Percentiles rank a stretch among this genome's conserved stretches.
Conservation (phyloP, 805 yeast genomes). For the Metschnikowia gelsemii region DNA sequence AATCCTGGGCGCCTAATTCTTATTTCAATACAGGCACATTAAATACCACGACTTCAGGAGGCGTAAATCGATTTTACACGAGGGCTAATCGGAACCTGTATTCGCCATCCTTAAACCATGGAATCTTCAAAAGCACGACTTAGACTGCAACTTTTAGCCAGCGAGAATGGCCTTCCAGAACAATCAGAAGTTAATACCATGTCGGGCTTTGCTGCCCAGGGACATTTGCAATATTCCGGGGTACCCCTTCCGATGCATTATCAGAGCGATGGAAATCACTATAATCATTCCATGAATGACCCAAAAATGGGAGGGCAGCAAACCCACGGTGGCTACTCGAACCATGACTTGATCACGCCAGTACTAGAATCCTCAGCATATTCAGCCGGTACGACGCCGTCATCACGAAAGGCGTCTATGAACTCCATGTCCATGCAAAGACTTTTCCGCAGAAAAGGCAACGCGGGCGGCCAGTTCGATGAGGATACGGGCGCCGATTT, state of each 20-base stretch:
- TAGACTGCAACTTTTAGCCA: slow-evolving; percentile 35
- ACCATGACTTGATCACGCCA: slow-evolving; percentile 31
- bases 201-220: slow-evolving; percentile 17
- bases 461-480: slow-evolving; percentile 30
- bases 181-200: slow-evolving; percentile 23
- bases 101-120: slow-evolving; percentile 6
- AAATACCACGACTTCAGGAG: too few species aligned
- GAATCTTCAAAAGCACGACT: slow-evolving; percentile 24
- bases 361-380: slow-evolving; percentile 11
- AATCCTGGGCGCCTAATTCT: background rate
- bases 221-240: slow-evolving; percentile 15
- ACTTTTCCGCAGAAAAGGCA: slow-evolving; percentile 43
- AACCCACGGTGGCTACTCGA: slow-evolving; percentile 16
- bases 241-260: slow-evolving; percentile 7
- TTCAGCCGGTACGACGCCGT: slow-evolving; percentile 2
- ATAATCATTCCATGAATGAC: background rate
- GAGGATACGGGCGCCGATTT: slow-evolving; percentile 41
- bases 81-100: background rate
- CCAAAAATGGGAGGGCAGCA: slow-evolving; percentile 3
- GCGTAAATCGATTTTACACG: too few species aligned
- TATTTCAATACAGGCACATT: background rate
- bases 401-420: slow-evolving; percentile 38
- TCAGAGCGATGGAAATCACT: too few species aligned
- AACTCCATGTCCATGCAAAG: slow-evolving; percentile 39
- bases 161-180: slow-evolving; percentile 23